Conservation (phyloP, 2,329 filamentous ascomycete genomes). For the Pezicula rhizophila region DNA sequence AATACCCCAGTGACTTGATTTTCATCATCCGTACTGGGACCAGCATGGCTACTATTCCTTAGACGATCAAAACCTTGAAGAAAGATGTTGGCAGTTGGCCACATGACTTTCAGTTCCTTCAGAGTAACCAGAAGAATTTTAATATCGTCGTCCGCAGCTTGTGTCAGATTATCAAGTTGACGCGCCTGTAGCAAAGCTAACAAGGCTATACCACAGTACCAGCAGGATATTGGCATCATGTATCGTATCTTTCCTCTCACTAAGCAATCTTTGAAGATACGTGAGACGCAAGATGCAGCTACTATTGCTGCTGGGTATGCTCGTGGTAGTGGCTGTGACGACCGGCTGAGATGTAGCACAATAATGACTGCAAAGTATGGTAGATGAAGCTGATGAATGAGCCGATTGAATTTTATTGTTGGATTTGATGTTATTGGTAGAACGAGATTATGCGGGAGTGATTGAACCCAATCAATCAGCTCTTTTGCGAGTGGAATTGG, state of each 20-base stretch:
- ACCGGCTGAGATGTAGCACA: slow-evolving; percentile 31
- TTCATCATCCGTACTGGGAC: background rate
- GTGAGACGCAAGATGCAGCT: slow-evolving; percentile 32
- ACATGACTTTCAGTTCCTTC: slow-evolving; percentile 23
- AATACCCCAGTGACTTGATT: background rate
- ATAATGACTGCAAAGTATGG: slow-evolving; percentile 37
- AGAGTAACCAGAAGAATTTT: slow-evolving; percentile 27
- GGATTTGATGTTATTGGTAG: slow-evolving; percentile 26
- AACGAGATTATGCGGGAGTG: slow-evolving; percentile 28
- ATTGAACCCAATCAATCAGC: slow-evolving; percentile 30
- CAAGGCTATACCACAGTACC: slow-evolving; percentile 37
- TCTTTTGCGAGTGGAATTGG: slow-evolving; percentile 26
- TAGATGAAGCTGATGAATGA: slow-evolving; percentile 36
- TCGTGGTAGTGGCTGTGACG: slow-evolving; percentile 31
- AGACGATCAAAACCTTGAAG: background rate
- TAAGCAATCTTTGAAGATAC: slow-evolving; percentile 33
- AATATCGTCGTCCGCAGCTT: slow-evolving; percentile 28
- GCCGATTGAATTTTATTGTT: slow-evolving; percentile 31
- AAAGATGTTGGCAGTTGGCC: background rate
- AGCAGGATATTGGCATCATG: slow-evolving; percentile 37
- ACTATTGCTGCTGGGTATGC: slow-evolving; percentile 31
- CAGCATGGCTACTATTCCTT: background rate
- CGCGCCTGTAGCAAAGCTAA: slow-evolving; percentile 34
- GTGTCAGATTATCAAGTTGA: slow-evolving; percentile 26
- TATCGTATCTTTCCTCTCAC: slow-evolving; percentile 33